A percentile compares a stretch with the other conserved stretches of the same genome.
These are phyloP conservation scores for Ilyonectria robusta DNA, from an alignment of 2,329 filamentous ascomycete genomes.

Conservation along the genomic window DNA sequence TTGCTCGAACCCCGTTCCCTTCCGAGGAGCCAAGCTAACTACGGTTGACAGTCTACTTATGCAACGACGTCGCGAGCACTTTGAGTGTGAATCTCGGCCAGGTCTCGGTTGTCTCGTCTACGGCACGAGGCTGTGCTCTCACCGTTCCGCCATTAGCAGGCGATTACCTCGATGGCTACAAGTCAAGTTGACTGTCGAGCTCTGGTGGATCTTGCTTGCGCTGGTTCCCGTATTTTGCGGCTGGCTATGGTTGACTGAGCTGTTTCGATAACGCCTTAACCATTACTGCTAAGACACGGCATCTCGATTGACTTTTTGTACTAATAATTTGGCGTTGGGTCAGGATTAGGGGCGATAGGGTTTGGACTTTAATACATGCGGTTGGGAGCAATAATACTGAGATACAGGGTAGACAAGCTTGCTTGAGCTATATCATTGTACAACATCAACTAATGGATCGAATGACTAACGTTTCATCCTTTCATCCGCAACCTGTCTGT, in stretches of 20 bases:
- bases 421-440: background rate
- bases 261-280: slow-evolving; percentile 28
- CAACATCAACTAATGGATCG: background rate
- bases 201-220: slow-evolving; percentile 65
- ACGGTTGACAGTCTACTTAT: slow-evolving; percentile 64
- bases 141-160: slow-evolving; percentile 62
- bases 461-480: background rate
- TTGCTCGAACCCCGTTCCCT: too few relatives aligned
- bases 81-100: slow-evolving; percentile 72
- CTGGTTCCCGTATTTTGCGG: slow-evolving; percentile 57
- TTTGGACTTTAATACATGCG: slow-evolving; percentile 14
- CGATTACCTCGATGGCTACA: slow-evolving; percentile 62
- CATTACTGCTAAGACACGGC: background rate
- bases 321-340: background rate
- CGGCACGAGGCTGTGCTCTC: slow-evolving; percentile 63
- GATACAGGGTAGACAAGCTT: background rate
- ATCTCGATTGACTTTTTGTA: background rate
- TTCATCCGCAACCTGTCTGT: background rate
- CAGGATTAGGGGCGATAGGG: background rate
- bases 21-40: background rate
- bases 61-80: slow-evolving; percentile 70
- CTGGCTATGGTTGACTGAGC: slow-evolving; percentile 54
- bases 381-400: background rate
- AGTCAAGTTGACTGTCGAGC: slow-evolving; percentile 60
- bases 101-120: slow-evolving; percentile 70